These are phyloP conservation scores for Candida namnaoensis DNA, from an alignment of 805 yeast species.

Conservation along the genomic window DNA sequence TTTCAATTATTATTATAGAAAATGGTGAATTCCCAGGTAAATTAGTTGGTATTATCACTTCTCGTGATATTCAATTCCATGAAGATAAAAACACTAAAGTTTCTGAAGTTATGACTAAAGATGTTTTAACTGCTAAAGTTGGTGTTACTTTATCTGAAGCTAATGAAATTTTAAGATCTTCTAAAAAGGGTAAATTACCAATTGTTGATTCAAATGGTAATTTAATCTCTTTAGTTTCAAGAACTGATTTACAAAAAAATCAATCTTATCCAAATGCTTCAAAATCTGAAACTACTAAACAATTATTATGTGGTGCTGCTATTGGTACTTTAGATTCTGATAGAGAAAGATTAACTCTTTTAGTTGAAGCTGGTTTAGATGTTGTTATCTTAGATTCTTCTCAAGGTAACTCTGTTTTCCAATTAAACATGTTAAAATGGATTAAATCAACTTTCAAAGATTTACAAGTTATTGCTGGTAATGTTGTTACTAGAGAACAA, in stretches of 20 bases:
- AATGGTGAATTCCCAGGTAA: slow-evolving; percentile 82
- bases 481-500: slow-evolving; percentile 98
- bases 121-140: slow-evolving; percentile 71
- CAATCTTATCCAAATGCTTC: slow-evolving; percentile 91
- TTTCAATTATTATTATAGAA: slow-evolving; percentile 34
- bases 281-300: slow-evolving; percentile 87
- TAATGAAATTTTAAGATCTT: slow-evolving; percentile 80
- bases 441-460: slow-evolving; percentile 74
- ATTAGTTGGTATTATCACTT: slow-evolving; percentile 89
- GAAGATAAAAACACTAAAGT: slow-evolving; percentile 59
- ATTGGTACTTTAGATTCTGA: slow-evolving; percentile 92
- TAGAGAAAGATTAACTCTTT: slow-evolving; percentile 70
- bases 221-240: slow-evolving; percentile 81
- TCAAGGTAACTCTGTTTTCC: slow-evolving; percentile 96
- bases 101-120: slow-evolving; percentile 82
- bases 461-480: slow-evolving; percentile 91
- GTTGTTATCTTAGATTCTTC: slow-evolving; percentile 94
- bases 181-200: slow-evolving; percentile 97
- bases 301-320: slow-evolving; percentile 97
- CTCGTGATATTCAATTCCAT: slow-evolving; percentile 95
- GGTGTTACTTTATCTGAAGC: slow-evolving; percentile 83
- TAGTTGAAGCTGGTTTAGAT: slow-evolving; percentile 95
- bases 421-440: slow-evolving; percentile 88
- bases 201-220: slow-evolving; percentile 72
- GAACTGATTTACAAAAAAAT: slow-evolving; percentile 96